Evolutionary conservation across 176 grass and related monocot genomes (phyloP), one percentile per base, ranked within the genome.

Genomic region (Rhynchospora breviuscula): DNA sequence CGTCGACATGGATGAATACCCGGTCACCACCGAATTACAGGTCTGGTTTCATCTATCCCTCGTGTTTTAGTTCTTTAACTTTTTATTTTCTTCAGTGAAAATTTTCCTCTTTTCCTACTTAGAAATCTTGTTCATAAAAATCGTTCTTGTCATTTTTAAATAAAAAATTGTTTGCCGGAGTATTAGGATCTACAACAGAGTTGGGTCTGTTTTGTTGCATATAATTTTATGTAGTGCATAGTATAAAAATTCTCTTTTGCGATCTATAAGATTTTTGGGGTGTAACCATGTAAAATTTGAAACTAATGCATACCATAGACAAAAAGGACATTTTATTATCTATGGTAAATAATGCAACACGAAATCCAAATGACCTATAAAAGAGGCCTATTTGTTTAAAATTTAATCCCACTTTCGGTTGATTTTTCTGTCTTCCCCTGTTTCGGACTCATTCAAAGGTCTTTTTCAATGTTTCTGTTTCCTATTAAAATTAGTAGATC

Each of bases 1-100:
- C 63, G 96, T 99, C 88, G 96, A 99, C 93, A 99, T 99, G 96
- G 96, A 99, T 69, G 96, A 95, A 88, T 99, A 99, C 81, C 96
- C 96, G 0, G 96, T 99, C 85, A 99, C 96, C 80, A 99, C 96
- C 14, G 96, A 99, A 85, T 88, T 99, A 23, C 96, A 99, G 96
- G 96, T 91, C 12, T 53, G 1, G 1, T 62, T 61, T 65, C 13
- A 64, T 51, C 8, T 10, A 56, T 10, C 3, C 22, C 23, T 57
- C 49, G 17, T 77, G 7, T 58, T 14, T 51, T 56, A 53, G 29
- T 33, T 65, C 4, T n/a, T 63, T 29, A 0, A 51, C 71, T 40
- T 59, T 44, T 43, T 48, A n/a, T 59, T 48, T 21, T 1, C 9
- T 18, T 60, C 46, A 23, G 13, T 60, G 8, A 21, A 47, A 59